Conservation (phyloP, 768 basidiomycete species). For the Macrolepiota fuliginosa region DNA sequence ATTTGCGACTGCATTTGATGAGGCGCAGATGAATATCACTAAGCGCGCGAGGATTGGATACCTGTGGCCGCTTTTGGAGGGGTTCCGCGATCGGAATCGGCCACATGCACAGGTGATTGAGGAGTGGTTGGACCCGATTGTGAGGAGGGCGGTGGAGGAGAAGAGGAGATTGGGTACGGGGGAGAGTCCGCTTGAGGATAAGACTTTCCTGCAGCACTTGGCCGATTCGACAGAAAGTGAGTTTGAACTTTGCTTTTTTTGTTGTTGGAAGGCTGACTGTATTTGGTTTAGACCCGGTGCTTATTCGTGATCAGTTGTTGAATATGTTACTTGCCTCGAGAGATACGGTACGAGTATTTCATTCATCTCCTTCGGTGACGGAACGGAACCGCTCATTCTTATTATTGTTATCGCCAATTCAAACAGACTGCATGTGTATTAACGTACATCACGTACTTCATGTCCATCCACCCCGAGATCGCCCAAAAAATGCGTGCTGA, state of each 20-base stretch:
- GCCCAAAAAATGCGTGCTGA: conserved; percentile 53
- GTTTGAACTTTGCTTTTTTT: conserved; percentile 11
- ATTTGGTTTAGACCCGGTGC: conserved; percentile 44
- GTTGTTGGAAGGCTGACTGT: background rate
- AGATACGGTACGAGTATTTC: conserved; percentile 58
- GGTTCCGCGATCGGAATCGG: conserved; percentile 52
- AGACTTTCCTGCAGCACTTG: conserved; percentile 67
- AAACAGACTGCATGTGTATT: conserved; percentile 64
- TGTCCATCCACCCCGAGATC: conserved; percentile 63
- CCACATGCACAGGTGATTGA: conserved; percentile 50
- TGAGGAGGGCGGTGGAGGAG: conserved; percentile 47
- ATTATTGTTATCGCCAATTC: background rate
- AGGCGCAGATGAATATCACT: conserved; percentile 52
- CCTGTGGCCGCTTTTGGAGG: conserved; percentile 60
- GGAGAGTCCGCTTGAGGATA: conserved; percentile 40
- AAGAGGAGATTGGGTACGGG: conserved; percentile 37
- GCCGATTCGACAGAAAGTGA: conserved; percentile 63
- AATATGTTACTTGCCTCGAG: conserved; percentile 76
- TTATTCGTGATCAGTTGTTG: conserved; percentile 76
- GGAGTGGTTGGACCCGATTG: conserved; percentile 62
- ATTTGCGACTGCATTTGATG: conserved; percentile 58
- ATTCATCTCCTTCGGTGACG: no score
- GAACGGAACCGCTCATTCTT: no score
- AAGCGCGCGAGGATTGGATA: conserved; percentile 49
- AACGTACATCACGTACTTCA: conserved; percentile 68